Percentiles rank a stretch among this genome's conserved stretches.
Conservation (phyloP, 805 yeast species). For the Candida ulmi region DNA sequence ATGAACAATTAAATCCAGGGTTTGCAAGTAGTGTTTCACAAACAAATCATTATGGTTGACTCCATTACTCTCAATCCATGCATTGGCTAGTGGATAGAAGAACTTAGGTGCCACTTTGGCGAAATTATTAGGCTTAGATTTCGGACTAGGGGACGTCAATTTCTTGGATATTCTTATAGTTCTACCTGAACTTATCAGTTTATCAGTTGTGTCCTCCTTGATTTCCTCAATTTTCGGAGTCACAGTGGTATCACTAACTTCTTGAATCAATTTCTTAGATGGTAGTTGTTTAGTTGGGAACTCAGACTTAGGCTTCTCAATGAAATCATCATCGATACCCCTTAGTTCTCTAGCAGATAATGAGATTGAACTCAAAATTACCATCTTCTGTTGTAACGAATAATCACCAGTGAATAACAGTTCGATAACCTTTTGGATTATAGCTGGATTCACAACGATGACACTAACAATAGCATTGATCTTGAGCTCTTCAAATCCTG, state of each 20-base stretch:
- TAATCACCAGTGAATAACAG: slow-evolving; percentile 66
- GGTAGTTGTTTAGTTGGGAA: slow-evolving; percentile 30
- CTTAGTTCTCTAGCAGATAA: slow-evolving; percentile 69
- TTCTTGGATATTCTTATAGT: slow-evolving; percentile 30
- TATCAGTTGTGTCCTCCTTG: slow-evolving; percentile 4
- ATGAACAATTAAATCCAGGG: slow-evolving; percentile 39
- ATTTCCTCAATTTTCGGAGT: slow-evolving; percentile 14
- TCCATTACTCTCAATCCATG: slow-evolving; percentile 50
- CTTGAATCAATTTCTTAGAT: slow-evolving; percentile 12
- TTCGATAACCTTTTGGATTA: slow-evolving; percentile 31
- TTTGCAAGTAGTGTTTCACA: slow-evolving; percentile 44
- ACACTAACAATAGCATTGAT: slow-evolving; percentile 63
- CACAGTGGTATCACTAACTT: not conserved
- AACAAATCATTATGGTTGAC: slow-evolving; percentile 43
- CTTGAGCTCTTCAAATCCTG: slow-evolving; percentile 56
- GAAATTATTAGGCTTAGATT: slow-evolving; percentile 24
- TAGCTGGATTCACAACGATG: slow-evolving; percentile 46
- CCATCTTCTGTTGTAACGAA: slow-evolving; percentile 73
- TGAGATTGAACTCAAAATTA: slow-evolving; percentile 61
- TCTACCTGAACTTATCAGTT: slow-evolving; percentile 10
- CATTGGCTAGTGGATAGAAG: slow-evolving; percentile 48
- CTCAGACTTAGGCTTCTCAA: slow-evolving; percentile 30
- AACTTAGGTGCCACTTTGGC: slow-evolving; percentile 35
- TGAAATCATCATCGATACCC: slow-evolving; percentile 51
- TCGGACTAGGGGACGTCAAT: slow-evolving; percentile 15